Evolutionary conservation across 495 filamentous ascomycete genomes (phyloP), one percentile per base, ranked within the genome.

Genomic region (Neurospora africana): DNA sequence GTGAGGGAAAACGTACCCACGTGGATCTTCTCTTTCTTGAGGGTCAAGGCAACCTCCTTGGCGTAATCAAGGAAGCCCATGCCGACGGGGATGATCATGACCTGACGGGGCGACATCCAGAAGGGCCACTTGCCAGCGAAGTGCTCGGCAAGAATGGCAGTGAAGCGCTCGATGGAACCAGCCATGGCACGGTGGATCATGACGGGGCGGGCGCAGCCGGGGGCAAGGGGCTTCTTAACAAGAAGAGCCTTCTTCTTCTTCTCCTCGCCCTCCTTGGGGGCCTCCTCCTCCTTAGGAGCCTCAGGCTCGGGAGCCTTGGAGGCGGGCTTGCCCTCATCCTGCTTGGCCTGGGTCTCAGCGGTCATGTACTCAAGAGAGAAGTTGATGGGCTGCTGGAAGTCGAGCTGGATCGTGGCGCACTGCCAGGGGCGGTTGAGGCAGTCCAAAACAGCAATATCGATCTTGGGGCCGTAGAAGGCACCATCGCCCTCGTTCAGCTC

Each of bases 121-220:
- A 98, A 97, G 0, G 95, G 95, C 95, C 95, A 98, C 83, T 97
- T 97, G 74, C 95, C 95, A 47, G 85, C 95, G 78, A 97, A 99
- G 80, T 98, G 95, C 83, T 99, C 95, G 33, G 86, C 93, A 71
- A 98, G 83, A 74, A 99, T 97, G 70, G 91, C 95, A 72, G 96
- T 91, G 84, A 99, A 97, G 61, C 95, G 91, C 84, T 99, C 95
- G 76, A 98, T 92, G 74, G 89, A 92, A 70, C 95, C 95, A 69
- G 93, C 90, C 79, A 99, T 95, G 68, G 95, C 95, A 73, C 95
- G 92, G 82, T 98, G 95, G 73, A 99, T 95, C 86, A 98, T 96
- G 75, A 99, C 95, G 3, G 95, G 95, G 13, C 95, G 90, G 67
- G 93, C 93, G 79, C 90, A 95, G 69, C 93, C 93, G 53, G 88